Percentiles rank a stretch among this genome's conserved stretches.
Conservation (phyloP, 2,329 filamentous ascomycete species). For the Ophiostoma novo-ulmi region DNA sequence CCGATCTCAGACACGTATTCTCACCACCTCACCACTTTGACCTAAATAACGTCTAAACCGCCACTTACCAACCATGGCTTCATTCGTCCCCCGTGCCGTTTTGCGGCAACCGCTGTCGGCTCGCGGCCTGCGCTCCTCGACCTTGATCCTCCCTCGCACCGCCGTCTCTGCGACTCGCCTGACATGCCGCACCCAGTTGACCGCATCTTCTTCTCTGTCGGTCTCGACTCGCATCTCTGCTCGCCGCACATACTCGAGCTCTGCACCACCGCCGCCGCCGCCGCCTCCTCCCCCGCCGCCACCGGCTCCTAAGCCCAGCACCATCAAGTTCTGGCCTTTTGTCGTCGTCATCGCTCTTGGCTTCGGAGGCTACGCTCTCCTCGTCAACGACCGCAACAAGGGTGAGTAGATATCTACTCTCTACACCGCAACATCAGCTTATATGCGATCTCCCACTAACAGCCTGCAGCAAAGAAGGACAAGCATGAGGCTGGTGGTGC, state of each 20-base stretch:
- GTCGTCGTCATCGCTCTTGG: conserved; percentile 46
- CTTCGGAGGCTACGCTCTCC: conserved; percentile 45
- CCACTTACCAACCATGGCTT: conserved; percentile 20
- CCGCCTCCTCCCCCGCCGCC: conserved; percentile 22
- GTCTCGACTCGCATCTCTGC: not conserved
- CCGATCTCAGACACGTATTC: not conserved
- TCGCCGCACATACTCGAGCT: conserved; percentile 19
- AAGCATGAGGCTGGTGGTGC: not conserved
- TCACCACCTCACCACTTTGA: not conserved
- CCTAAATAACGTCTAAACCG: not conserved
- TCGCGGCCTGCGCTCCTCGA: conserved; percentile 1
- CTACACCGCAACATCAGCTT: too few species aligned
- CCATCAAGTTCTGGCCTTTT: conserved; percentile 56
- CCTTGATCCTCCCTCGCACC: not conserved
- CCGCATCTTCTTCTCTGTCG: not conserved
- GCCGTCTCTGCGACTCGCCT: conserved; percentile 4
- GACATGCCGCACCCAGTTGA: conserved; percentile 8
- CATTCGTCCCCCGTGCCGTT: conserved; percentile 21
- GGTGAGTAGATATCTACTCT: conserved; percentile 14
- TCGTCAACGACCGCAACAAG: conserved; percentile 43
- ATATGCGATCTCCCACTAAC: not conserved
- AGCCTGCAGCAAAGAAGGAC: not conserved
- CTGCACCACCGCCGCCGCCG: not conserved
- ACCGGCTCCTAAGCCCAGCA: conserved; percentile 26
- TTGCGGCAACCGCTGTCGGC: conserved; percentile 20